Evolutionary conservation across 1,284 basidiomycete species (phyloP).

Genomic region (Marasmius fiardii): DNA sequence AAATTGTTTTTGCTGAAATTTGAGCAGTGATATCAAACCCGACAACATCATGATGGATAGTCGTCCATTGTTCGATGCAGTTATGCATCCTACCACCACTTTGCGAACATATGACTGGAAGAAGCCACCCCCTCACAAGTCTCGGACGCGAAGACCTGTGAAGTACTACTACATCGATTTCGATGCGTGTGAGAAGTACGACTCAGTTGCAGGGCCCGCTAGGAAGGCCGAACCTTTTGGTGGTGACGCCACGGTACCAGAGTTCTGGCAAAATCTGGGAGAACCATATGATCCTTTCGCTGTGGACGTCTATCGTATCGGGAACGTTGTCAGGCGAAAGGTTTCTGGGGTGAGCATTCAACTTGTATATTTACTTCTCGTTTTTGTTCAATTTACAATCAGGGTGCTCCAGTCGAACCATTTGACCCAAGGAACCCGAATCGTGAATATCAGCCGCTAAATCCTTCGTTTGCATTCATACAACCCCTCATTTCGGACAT

Average conservation of each 20-base stretch:
- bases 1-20: neutral
- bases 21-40: neutral
- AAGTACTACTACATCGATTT: slow-evolving; percentile 2
- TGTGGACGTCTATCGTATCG: slow-evolving; percentile 7
- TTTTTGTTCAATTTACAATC: neutral
- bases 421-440: neutral
- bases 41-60: neutral
- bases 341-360: neutral
- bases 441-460: neutral
- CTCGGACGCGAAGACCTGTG: neutral
- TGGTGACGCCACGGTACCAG: neutral
- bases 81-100: neutral
- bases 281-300: slow-evolving; percentile 10
- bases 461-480: slow-evolving; percentile 22
- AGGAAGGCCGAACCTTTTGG: neutral
- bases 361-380: neutral
- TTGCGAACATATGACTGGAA: neutral
- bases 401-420: neutral
- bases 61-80: neutral
- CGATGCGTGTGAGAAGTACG: neutral
- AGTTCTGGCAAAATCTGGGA: neutral
- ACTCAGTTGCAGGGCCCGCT: neutral
- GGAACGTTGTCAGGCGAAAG: slow-evolving; percentile 7
- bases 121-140: neutral
- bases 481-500: slow-evolving; percentile 23